phyloP scores from a whole-genome alignment of 176 grass and related monocot genomes.

The Oryza glumipatula region DNA sequence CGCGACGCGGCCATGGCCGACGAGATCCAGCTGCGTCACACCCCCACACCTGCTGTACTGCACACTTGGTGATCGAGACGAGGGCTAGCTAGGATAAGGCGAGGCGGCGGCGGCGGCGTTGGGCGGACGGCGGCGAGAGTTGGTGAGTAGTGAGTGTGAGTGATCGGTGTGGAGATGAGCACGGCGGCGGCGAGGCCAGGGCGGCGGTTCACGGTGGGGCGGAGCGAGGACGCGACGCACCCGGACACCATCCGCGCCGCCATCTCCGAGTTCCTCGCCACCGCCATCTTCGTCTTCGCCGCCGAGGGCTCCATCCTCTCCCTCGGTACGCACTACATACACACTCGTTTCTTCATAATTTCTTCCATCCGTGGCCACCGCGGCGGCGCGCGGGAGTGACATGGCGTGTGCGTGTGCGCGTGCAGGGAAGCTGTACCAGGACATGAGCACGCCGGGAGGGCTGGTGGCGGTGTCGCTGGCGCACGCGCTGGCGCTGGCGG shows the following conservation, averaged over 20 bases:
- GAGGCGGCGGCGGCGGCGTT: too few relatives aligned
- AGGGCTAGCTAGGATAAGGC: too few relatives aligned
- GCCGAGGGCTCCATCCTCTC: constrained; percentile 94
- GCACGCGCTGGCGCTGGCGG: constrained; percentile 67
- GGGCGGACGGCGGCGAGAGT: neutral
- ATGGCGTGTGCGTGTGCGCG: too few relatives aligned
- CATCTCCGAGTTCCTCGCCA: constrained; percentile 85
- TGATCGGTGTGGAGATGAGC: constrained; percentile 25
- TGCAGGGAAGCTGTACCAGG: constrained; percentile 79
- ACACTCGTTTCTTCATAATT: too few relatives aligned
- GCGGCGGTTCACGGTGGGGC: constrained; percentile 71
- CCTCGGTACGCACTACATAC: constrained; percentile 47
- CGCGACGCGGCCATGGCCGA: constrained; percentile 5
- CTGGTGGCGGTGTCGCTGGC: constrained; percentile 76
- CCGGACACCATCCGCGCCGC: constrained; percentile 85
- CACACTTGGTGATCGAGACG: constrained; percentile 8
- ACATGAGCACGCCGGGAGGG: constrained; percentile 67
- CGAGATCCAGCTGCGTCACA: neutral
- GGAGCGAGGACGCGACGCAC: constrained; percentile 72
- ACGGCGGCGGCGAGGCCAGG: constrained; percentile 31
- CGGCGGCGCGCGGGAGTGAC: too few relatives aligned
- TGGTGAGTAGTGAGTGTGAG: too few relatives aligned
- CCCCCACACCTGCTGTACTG: neutral
- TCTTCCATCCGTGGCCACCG: neutral
- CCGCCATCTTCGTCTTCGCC: constrained; percentile 94